Base-by-base conservation (phyloP, 441 rosid genomes). In the Jatropha multifida region DNA sequence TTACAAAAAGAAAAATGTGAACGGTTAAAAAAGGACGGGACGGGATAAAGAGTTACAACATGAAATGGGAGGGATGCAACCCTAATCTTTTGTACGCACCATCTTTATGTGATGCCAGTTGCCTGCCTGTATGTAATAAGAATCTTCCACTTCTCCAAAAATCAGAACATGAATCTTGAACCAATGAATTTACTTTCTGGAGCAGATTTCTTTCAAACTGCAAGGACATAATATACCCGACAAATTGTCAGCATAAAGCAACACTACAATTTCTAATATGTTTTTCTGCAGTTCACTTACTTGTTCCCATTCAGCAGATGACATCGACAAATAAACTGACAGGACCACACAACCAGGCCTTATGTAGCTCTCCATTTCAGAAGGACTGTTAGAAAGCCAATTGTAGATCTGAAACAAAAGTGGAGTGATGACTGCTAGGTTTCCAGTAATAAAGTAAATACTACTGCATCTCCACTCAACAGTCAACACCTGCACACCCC, bases 351-450 rank as follows among this genome's bases (percentile, higher is more conserved):
- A 94, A 51, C 98, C 98, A 65, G 97, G 97, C 80, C 98, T 90
- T 76, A 94, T 94, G 86, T 90, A 92, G 84, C 98, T 92, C 85
- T 94, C 98, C 98, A 94, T 92, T 72, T 94, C 98, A 55, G 93
- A 85, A 55, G 98, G 98, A 84, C 96, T 85, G 82, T 66, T 94
- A 48, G 94, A 90, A 80, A 92, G 97, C 98, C 98, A 94, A 80
- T 84, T 88, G 84, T 81, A 90, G 74, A 90, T 92, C 98, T 94
- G 89, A 59, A 68, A 83, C 54, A 67, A 27, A 44, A 69, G 74
- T 41, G 67, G 20, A 59, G 79, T 11, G 61, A 65, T 54, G 63
- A 58, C 55, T 67, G 71, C 55, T 48, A 74, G 68, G 27, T 67
- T 72, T 68, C 51, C 32, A 27, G 14, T 59, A 15, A 26, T 0